Conservation (phyloP, 2,329 filamentous ascomycete species). For the Fusarium multiceps region DNA sequence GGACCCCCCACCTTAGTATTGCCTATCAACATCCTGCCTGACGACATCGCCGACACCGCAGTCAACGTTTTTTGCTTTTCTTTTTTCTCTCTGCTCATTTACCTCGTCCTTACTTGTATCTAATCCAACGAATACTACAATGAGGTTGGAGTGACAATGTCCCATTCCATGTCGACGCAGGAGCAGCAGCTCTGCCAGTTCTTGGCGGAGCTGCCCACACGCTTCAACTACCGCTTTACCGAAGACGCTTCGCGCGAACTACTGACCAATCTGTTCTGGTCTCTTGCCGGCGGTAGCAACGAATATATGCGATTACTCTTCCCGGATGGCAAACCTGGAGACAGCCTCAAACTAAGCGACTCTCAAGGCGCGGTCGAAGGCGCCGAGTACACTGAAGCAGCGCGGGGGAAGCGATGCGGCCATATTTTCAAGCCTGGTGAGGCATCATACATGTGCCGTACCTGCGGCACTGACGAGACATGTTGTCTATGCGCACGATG, state of each 20-base stretch:
- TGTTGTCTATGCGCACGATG: conserved; percentile 94
- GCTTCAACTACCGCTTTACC: conserved; percentile 80
- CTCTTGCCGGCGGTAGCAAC: conserved; percentile 78
- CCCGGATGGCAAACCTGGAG: conserved; percentile 74
- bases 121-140: conserved; percentile 34
- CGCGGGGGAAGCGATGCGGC: conserved; percentile 91
- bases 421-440: conserved; percentile 97
- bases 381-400: conserved; percentile 92
- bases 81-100: not conserved
- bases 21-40: conserved; percentile 30
- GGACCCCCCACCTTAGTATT: conserved; percentile 28
- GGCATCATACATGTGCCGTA: conserved; percentile 93
- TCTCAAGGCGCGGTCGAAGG: conserved; percentile 94
- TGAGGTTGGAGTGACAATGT: conserved; percentile 58
- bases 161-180: conserved; percentile 68
- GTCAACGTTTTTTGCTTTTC: conserved; percentile 12
- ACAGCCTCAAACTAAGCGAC: conserved; percentile 80
- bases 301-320: conserved; percentile 86
- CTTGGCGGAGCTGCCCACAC: conserved; percentile 79
- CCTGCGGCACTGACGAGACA: conserved; percentile 93
- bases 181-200: conserved; percentile 88
- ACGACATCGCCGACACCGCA: conserved; percentile 44
- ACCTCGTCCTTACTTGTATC: conserved; percentile 1
- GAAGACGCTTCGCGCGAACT: conserved; percentile 77
- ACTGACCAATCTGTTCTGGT: conserved; percentile 84